Base-by-base conservation (phyloP, 176 grass and related monocot species). In the Triticum turgidum region DNA sequence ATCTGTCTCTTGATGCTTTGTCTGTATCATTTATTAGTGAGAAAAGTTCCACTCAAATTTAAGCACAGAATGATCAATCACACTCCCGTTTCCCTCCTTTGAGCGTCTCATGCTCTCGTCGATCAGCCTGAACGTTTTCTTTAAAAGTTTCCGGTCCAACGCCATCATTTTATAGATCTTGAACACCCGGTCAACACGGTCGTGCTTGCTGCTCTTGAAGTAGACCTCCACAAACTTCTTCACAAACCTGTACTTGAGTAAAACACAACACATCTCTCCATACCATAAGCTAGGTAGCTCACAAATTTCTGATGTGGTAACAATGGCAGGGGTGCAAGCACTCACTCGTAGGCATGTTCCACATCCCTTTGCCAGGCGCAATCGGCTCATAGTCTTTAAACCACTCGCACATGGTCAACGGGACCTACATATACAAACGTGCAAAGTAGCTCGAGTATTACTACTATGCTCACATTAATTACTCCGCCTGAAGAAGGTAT, bases 151-250 rank as follows among this genome's bases (percentile, higher is more conserved):
- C 86, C 95, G 96, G 90, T 98, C 96, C 41, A 98, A 86, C 15
- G 93, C 96, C 37, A 93, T 96, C 80, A 93, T 98, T 80, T 93
- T 95, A 84, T 92, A 98, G 33, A 98, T 96, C 88, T 98, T 98
- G 90, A 98, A 98, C 29, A 91, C 93, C 22, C 92, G 88, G 70
- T 98, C 96, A 4, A 96, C 93, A 12, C 90, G 90, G 21, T 98
- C 96, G 0, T 93, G 96, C 83, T 96, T 98, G 92, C 93, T 95
- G 76, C 93, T 94, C 80, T 98, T 93, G 73, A 96, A 98, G 83
- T 98, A 98, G 70, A 98, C 84, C 83, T 96, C 96, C 82, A 96
- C 96, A 86, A 95, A 98, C 86, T 98, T 98, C 93, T 98, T 98
- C 83, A 98, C 93, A 21, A 98, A 98, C 88, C 96, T 98, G 41